Conservation (phyloP, 2,329 filamentous ascomycete genomes). For the Pseudogymnoascus sp. region DNA sequence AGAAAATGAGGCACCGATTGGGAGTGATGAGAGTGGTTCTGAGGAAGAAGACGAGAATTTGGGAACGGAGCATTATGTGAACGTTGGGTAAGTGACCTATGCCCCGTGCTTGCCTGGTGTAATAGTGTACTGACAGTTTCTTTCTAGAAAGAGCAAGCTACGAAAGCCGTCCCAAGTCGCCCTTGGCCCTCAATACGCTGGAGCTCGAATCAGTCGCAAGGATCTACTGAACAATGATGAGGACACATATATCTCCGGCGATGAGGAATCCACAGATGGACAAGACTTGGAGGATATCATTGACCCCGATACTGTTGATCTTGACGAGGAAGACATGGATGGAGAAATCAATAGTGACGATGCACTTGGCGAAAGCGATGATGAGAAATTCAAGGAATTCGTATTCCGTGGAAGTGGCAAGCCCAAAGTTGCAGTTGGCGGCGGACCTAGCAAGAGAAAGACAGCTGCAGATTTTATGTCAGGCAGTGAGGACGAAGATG, state of each 20-base stretch:
- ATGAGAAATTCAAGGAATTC: conserved; percentile 71
- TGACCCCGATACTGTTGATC: conserved; percentile 47
- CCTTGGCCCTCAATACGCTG: conserved; percentile 73
- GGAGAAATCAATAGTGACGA: conserved; percentile 54
- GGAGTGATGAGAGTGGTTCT: conserved; percentile 34
- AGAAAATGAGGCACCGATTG: conserved; percentile 21
- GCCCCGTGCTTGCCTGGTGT: conserved; percentile 9
- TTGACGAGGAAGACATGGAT: conserved; percentile 48
- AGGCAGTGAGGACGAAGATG: conserved; percentile 30
- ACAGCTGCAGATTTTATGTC: conserved; percentile 51
- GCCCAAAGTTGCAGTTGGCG: conserved; percentile 31
- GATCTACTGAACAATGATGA: conserved; percentile 49
- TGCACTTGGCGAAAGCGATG: conserved; percentile 77
- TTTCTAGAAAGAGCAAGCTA: conserved; percentile 66
- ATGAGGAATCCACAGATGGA: conserved; percentile 36
- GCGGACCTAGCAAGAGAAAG: conserved; percentile 31
- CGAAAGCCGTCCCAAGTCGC: conserved; percentile 60
- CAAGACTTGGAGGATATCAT: conserved; percentile 29
- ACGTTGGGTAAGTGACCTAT: conserved; percentile 49
- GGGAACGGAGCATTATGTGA: conserved; percentile 79
- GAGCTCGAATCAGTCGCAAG: conserved; percentile 63
- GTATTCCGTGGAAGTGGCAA: conserved; percentile 52
- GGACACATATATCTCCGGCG: conserved; percentile 36
- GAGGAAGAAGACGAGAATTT: conserved; percentile 44
- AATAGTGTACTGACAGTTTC: conserved; percentile 7